Evolutionary conservation across 78 protist species (phyloP), one percentile per base, ranked within the genome.

Genomic region (Dictyostelium brefeldianum): DNA sequence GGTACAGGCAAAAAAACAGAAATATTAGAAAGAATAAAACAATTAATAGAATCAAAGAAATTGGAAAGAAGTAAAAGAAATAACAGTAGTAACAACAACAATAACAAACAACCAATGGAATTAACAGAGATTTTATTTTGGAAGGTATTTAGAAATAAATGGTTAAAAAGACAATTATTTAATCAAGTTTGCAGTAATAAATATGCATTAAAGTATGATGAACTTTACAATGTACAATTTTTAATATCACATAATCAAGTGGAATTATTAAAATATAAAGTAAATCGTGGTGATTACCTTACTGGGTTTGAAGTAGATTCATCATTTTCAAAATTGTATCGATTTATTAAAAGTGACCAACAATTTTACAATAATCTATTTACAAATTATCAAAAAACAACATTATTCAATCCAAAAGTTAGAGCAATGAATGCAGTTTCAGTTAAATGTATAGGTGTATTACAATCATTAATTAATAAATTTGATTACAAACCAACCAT

Each of bases 151-250:
- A 59, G 29, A 59, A 59, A 59, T 59, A 59, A n/a, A 59, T 59
- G 11, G n/a, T 59, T 59, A 8, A 59, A 59, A 9, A 59, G 31
- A 22, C 29, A 59, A 59, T n/a, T 59, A 10, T 3, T 59, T 2
- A 9, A 59, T 59, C 0, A 6, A 2, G 0, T 8, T 9, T 59
- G 8, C n/a, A 22, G 31, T 22, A 29, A 29, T 59, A 8, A n/a
- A n/a, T 14, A 59, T 59, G 31, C 69, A 59, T 59, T 59, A 22
- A 59, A 59, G 69, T 59, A 59, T 59, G 69, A 59, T 59, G 69
- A 59, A 20, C 17, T 59, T 59, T 59, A 22, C 31, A 8, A 59
- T n/a, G 11, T n/a, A n/a, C 0, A 0, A 9, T 22, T 15, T 9
- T 9, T 59, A 9, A 8, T 59, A 8, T 0, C 20, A 9, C 5